A percentile compares a stretch with the other conserved stretches of the same genome.
These are phyloP conservation scores for Tetracentron sinense DNA, from an alignment of 164 flowering plant species.

Conservation along the genomic window DNA sequence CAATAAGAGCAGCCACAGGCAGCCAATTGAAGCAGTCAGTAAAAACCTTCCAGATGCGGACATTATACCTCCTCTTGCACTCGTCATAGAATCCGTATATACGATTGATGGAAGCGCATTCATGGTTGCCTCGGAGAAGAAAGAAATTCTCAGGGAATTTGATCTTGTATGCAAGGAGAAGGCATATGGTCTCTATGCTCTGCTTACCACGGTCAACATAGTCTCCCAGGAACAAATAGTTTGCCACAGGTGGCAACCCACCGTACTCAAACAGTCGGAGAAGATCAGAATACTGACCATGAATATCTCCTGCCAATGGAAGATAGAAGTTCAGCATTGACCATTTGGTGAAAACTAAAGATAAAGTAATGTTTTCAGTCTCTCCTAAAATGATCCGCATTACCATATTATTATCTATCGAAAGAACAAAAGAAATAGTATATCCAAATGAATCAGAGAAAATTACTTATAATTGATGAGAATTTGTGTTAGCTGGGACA, in stretches of 20 bases:
- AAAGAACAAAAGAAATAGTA: not conserved
- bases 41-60: slow-evolving; percentile 53
- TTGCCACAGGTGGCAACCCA: slow-evolving; percentile 58
- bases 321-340: not conserved
- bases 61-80: slow-evolving; percentile 61
- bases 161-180: slow-evolving; percentile 59
- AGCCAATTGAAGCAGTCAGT: slow-evolving; percentile 61
- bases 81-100: slow-evolving; percentile 64
- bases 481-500: no score
- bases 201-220: slow-evolving; percentile 74
- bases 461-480: no score
- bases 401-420: not conserved
- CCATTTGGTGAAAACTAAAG: no score
- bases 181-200: slow-evolving; percentile 64
- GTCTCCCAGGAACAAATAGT: slow-evolving; percentile 60
- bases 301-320: slow-evolving; percentile 56
- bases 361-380: no score
- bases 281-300: slow-evolving; percentile 61
- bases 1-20: slow-evolving; percentile 62
- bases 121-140: slow-evolving; percentile 63
- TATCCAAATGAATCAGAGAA: no score
- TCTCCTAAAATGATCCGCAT: not conserved
- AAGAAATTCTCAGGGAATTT: slow-evolving; percentile 57
- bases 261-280: slow-evolving; percentile 59
- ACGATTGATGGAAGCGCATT: slow-evolving; percentile 58